Percentiles rank a stretch among this genome's conserved stretches.
phyloP scores from a whole-genome alignment of 805 yeast species.

The Cyberlindnera galapagoensis region DNA sequence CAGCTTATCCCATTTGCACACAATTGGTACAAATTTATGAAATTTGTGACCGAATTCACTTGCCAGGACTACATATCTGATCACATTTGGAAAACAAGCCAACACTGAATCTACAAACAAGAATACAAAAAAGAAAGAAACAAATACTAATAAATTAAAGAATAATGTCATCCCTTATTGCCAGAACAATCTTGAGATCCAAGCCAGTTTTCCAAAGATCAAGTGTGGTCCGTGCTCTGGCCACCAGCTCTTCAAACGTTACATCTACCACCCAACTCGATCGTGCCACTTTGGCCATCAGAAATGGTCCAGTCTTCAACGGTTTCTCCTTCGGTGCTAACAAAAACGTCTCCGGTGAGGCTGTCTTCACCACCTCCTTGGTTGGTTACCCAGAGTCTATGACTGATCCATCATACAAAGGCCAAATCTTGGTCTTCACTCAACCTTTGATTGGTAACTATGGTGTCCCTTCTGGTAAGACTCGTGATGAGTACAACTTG shows the following conservation, averaged over 20 bases:
- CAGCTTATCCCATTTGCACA: too few relatives aligned
- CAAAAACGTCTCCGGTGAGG: constrained; percentile 90
- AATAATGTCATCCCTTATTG: constrained; percentile 20
- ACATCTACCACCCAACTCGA: constrained; percentile 35
- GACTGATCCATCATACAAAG: constrained; percentile 98
- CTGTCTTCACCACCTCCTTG: constrained; percentile 94
- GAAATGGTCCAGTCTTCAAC: constrained; percentile 88
- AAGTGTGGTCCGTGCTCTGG: constrained; percentile 22
- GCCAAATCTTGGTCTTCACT: constrained; percentile 94
- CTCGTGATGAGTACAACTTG: constrained; percentile 76
- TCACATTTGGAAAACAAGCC: constrained; percentile 47
- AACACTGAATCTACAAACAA: constrained; percentile 24
- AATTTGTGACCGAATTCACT: constrained; percentile 26
- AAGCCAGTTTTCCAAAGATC: constrained; percentile 24
- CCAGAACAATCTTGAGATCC: constrained; percentile 19
- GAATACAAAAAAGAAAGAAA: constrained; percentile 10
- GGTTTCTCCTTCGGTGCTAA: constrained; percentile 97
- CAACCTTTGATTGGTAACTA: constrained; percentile 97
- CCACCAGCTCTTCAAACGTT: constrained; percentile 19
- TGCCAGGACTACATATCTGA: constrained; percentile 44
- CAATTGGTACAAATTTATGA: constrained; percentile 16
- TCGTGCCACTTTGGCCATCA: constrained; percentile 84
- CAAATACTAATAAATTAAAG: neutral
- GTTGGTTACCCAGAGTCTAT: constrained; percentile 98
- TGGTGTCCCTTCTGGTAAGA: constrained; percentile 88